phyloP scores from a whole-genome alignment of 257 asterid genomes.

The Solanum stenotomum region DNA sequence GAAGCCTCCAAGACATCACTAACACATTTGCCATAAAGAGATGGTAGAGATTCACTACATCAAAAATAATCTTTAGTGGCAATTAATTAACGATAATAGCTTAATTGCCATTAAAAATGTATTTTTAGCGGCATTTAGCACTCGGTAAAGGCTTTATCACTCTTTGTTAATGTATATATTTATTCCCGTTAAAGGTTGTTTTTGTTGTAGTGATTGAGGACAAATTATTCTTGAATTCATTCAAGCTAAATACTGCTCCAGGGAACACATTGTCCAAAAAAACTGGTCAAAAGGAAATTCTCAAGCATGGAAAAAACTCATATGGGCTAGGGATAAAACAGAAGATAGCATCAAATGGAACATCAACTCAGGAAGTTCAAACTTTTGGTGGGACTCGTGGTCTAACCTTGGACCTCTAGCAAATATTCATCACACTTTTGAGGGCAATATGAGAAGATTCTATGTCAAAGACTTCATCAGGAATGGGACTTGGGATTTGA shows the following conservation, averaged over 20 bases:
- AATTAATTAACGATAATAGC: too few relatives aligned
- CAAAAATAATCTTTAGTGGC: too few relatives aligned
- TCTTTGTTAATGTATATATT: too few relatives aligned
- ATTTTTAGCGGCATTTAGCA: too few relatives aligned
- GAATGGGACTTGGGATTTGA: too few relatives aligned
- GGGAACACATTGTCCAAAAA: background rate
- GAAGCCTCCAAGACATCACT: background rate
- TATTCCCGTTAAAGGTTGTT: too few relatives aligned
- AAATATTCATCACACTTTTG: background rate
- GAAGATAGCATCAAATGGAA: background rate
- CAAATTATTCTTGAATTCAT: background rate
- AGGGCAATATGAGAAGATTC: background rate
- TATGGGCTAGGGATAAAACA: background rate
- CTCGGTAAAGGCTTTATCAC: too few relatives aligned
- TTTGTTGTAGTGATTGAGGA: background rate
- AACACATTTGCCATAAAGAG: background rate
- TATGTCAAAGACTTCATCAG: too few relatives aligned
- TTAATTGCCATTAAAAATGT: too few relatives aligned
- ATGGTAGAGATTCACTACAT: background rate
- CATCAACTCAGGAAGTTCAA: background rate
- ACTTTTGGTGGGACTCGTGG: background rate
- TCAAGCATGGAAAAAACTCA: background rate
- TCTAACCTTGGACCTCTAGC: background rate
- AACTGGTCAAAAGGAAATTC: background rate
- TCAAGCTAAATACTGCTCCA: background rate